Percentiles rank a stretch among this genome's conserved stretches.
These are phyloP conservation scores for Linum trigynum DNA, from an alignment of 345 rosid species.

Conservation along the genomic window DNA sequence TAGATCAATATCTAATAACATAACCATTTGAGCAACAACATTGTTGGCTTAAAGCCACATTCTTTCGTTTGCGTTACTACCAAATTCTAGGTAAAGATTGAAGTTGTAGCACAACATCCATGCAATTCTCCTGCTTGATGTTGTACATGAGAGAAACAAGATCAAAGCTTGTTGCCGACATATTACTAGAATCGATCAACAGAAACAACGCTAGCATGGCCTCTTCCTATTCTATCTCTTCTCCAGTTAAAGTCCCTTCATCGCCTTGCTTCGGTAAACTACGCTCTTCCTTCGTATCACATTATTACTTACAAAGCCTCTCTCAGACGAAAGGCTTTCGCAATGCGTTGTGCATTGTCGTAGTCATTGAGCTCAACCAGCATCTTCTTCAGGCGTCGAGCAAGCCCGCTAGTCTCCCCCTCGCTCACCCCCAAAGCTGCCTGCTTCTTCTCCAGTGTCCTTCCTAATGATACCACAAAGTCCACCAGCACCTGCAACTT, in stretches of 20 bases:
- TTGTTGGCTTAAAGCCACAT: too few species aligned
- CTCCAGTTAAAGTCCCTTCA: too few species aligned
- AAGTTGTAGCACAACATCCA: too few species aligned
- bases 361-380: constrained; percentile 81
- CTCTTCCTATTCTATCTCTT: background rate
- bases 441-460: constrained; percentile 47
- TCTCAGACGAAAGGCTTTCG: constrained; percentile 56
- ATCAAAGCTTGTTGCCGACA: too few species aligned
- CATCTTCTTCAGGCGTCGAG: constrained; percentile 75
- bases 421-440: constrained; percentile 36
- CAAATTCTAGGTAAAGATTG: too few species aligned
- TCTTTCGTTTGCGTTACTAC: too few species aligned
- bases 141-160: too few species aligned
- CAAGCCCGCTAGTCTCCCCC: constrained; percentile 57
- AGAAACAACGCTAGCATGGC: too few species aligned
- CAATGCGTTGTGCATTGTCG: constrained; percentile 64
- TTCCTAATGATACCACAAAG: constrained; percentile 42
- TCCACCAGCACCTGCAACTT: constrained; percentile 82
- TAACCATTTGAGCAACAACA: background rate
- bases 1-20: too few species aligned
- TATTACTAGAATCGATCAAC: too few species aligned
- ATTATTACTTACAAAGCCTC: constrained; percentile 51
- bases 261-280: too few species aligned
- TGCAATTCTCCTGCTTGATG: too few species aligned
- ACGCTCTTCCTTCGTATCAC: background rate